phyloP scores from a whole-genome alignment of 1,139 yeast genomes.

The Wickerhamomyces sp. region DNA sequence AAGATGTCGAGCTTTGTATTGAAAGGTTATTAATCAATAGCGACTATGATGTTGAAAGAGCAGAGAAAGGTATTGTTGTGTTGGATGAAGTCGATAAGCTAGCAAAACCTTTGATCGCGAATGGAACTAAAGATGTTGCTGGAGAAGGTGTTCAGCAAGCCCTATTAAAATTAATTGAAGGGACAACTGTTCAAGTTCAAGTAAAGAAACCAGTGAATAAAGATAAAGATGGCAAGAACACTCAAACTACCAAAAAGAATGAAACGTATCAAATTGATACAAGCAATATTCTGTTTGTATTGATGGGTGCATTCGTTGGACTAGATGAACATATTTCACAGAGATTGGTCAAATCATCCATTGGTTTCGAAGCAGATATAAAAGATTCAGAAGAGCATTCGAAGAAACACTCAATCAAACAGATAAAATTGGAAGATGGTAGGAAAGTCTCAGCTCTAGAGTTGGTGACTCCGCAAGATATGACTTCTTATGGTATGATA shows the following conservation, averaged over 20 bases:
- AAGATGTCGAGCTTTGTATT: conserved; percentile 50
- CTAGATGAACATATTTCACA: conserved; percentile 40
- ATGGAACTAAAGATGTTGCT: conserved; percentile 48
- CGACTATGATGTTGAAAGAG: conserved; percentile 42
- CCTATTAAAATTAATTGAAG: conserved; percentile 47
- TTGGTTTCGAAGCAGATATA: conserved; percentile 21
- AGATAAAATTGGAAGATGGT: conserved; percentile 31
- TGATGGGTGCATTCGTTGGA: conserved; percentile 56
- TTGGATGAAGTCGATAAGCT: conserved; percentile 51
- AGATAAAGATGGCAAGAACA: conserved; percentile 28
- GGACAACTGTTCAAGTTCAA: conserved; percentile 42
- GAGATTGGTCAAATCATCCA: conserved; percentile 27
- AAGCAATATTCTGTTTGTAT: conserved; percentile 44
- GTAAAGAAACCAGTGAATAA: conserved; percentile 37
- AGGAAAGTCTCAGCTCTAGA: conserved; percentile 35
- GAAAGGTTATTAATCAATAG: conserved; percentile 43
- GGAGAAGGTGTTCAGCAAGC: conserved; percentile 61
- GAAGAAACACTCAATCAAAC: conserved; percentile 24
- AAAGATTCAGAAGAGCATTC: conserved; percentile 11
- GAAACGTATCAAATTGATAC: conserved; percentile 45
- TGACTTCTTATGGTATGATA: conserved; percentile 44
- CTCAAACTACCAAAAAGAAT: conserved; percentile 30
- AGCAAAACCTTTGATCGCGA: conserved; percentile 39
- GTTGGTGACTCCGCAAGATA: conserved; percentile 41
- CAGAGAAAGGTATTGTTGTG: conserved; percentile 50